Evolutionary conservation across 2,329 filamentous ascomycete genomes (phyloP).

Genomic region (Alternaria incomplexa): DNA sequence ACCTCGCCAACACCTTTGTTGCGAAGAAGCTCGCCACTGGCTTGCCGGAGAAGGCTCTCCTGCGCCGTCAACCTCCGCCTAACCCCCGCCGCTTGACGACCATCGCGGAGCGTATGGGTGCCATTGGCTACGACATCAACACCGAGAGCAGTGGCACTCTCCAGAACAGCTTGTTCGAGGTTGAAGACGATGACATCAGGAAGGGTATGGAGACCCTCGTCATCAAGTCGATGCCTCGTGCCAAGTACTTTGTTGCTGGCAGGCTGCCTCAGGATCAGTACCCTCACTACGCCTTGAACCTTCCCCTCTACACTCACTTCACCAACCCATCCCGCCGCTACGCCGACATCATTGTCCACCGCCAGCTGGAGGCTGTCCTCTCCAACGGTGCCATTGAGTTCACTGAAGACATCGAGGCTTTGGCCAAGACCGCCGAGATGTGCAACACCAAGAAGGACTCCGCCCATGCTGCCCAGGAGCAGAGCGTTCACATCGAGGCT

Average conservation of each 20-base stretch:
- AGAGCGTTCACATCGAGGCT: constrained; percentile 97
- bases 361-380: constrained; percentile 86
- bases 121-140: constrained; percentile 89
- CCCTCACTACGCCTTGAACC: constrained; percentile 89
- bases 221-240: constrained; percentile 93
- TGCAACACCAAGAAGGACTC: constrained; percentile 99
- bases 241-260: constrained; percentile 89
- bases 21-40: constrained; percentile 81
- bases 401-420: constrained; percentile 82
- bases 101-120: constrained; percentile 91
- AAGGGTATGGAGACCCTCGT: constrained; percentile 98
- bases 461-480: constrained; percentile 94
- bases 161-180: constrained; percentile 93
- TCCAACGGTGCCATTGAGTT: constrained; percentile 85
- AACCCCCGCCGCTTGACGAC: constrained; percentile 88
- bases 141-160: constrained; percentile 86
- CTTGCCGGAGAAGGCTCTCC: constrained; percentile 88
- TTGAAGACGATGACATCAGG: constrained; percentile 85
- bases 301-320: constrained; percentile 96
- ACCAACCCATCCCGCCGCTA: constrained; percentile 95
- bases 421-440: constrained; percentile 90
- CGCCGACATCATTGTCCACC: constrained; percentile 92
- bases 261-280: constrained; percentile 79
- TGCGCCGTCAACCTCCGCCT: constrained; percentile 84
- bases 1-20: constrained; percentile 90